Percentiles rank a stretch among this genome's conserved stretches.
Evolutionary conservation across 176 grass and related monocot genomes (phyloP).

Genomic region (Aegilops umbellulata): DNA sequence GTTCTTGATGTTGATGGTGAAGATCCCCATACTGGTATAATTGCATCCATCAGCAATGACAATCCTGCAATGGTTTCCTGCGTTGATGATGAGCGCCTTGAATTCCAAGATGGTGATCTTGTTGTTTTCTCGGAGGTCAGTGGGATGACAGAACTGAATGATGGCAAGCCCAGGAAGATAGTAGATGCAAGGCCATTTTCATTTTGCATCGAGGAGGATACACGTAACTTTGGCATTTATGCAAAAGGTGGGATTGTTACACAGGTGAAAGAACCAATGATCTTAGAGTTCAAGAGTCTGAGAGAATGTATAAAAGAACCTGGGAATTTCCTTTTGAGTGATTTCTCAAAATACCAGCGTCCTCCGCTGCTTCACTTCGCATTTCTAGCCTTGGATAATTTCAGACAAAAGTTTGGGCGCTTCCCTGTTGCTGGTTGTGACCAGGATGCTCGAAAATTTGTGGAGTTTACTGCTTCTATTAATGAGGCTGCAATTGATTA

Average conservation of each 20-base stretch:
- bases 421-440: conserved; percentile 54
- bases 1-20: conserved; percentile 65
- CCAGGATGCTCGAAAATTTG: conserved; percentile 57
- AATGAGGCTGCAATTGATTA: conserved; percentile 51
- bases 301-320: conserved; percentile 73
- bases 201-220: conserved; percentile 62
- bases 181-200: conserved; percentile 41
- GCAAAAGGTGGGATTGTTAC: conserved; percentile 73
- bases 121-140: conserved; percentile 74
- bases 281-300: conserved; percentile 59
- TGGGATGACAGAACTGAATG: conserved; percentile 80
- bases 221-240: conserved; percentile 60
- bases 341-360: conserved; percentile 61
- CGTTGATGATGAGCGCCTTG: conserved; percentile 62
- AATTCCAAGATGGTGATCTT: conserved; percentile 63
- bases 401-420: conserved; percentile 49
- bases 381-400: conserved; percentile 80
- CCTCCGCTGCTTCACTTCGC: conserved; percentile 62
- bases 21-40: conserved; percentile 64
- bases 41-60: conserved; percentile 60
- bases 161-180: conserved; percentile 70
- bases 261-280: conserved; percentile 58
- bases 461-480: conserved; percentile 47
- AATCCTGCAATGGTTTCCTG: conserved; percentile 56
- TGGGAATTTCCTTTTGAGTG: conserved; percentile 63